Evolutionary conservation across 495 filamentous ascomycete species (phyloP), one percentile per base, ranked within the genome.

Genomic region (Penicillium macrosclerotiorum): DNA sequence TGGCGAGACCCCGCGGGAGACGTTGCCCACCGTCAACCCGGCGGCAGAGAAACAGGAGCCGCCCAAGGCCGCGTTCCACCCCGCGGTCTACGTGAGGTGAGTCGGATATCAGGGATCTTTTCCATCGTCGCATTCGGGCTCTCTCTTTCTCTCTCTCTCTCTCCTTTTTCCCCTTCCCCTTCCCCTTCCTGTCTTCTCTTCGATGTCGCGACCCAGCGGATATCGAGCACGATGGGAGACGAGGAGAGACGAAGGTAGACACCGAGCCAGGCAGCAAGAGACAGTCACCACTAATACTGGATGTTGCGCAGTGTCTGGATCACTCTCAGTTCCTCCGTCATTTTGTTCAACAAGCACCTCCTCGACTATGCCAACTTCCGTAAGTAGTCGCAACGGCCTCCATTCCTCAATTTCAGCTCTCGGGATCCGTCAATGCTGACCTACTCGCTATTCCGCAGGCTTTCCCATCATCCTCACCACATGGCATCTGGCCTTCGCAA

Each of bases 331-430:
- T 96, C 92, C 24, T 86, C 82, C 51, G 89, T 95, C 51, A 98
- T 98, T 57, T 73, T 97, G 32, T 98, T 96, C 85, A 97, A 98
- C 84, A 98, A 98, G 81, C 92, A 88, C 81, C 90, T 98, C 53
- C 79, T 97, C 42, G 82, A 88, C 58, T 87, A 81, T 20, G 78
- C 82, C 53, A 73, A 85, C 39, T 98, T 96, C 76, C 74, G 89
- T 93, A 78, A 83, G 88, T 70, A 40, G 3, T 13, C 25, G 24
- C n/a, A n/a, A n/a, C n/a, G n/a, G n/a, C n/a, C n/a, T n/a, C n/a
- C n/a, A n/a, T n/a, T n/a, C n/a, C n/a, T n/a, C n/a, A n/a, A n/a
- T n/a, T n/a, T n/a, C n/a, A 47, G 27, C 8, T 16, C 20, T 32
- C 14, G n/a, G 7, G 9, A 42, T 22, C 19, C 44, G 26, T 37